A percentile compares a stretch with the other conserved stretches of the same genome.
These are phyloP conservation scores for Zymoseptoria crescenta DNA, from an alignment of 2,329 filamentous ascomycete species.

Conservation along the genomic window DNA sequence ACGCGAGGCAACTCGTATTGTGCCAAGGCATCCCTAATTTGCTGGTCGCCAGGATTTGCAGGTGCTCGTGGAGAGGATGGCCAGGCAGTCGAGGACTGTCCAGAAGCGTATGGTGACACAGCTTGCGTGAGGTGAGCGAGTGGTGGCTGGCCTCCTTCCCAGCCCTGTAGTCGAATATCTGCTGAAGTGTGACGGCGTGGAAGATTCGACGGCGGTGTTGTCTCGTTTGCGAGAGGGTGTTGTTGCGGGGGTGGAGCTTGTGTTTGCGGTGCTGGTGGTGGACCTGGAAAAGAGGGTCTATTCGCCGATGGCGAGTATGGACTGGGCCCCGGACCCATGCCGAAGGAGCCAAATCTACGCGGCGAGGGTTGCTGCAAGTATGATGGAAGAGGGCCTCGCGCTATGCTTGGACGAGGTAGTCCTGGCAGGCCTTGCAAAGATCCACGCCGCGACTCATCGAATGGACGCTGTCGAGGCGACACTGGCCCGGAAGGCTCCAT, in stretches of 20 bases:
- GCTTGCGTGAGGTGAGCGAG: constrained; percentile 39
- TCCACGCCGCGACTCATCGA: constrained; percentile 70
- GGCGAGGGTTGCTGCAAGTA: constrained; percentile 66
- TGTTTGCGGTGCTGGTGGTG: constrained; percentile 55
- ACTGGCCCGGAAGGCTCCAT: constrained; percentile 47
- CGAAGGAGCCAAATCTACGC: constrained; percentile 78
- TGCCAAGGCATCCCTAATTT: constrained; percentile 54
- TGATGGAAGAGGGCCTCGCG: constrained; percentile 72
- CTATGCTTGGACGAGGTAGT: constrained; percentile 50
- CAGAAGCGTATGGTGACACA: constrained; percentile 58
- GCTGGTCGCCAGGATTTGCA: constrained; percentile 48
- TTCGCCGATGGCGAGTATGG: constrained; percentile 63
- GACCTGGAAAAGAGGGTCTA: constrained; percentile 50
- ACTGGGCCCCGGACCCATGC: constrained; percentile 50
- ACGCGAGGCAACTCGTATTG: constrained; percentile 57
- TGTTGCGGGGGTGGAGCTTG: constrained; percentile 49
- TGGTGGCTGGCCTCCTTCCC: constrained; percentile 63
- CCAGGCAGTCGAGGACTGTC: constrained; percentile 55
- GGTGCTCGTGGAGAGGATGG: constrained; percentile 54
- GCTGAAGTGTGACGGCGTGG: constrained; percentile 86
- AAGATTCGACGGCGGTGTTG: constrained; percentile 57
- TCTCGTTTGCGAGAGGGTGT: constrained; percentile 50
- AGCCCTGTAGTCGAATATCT: constrained; percentile 69
- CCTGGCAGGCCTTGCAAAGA: constrained; percentile 55
- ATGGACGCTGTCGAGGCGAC: constrained; percentile 77